Evolutionary conservation across 2,329 filamentous ascomycete species (phyloP).

Genomic region (Cladophialophora carrionii): DNA sequence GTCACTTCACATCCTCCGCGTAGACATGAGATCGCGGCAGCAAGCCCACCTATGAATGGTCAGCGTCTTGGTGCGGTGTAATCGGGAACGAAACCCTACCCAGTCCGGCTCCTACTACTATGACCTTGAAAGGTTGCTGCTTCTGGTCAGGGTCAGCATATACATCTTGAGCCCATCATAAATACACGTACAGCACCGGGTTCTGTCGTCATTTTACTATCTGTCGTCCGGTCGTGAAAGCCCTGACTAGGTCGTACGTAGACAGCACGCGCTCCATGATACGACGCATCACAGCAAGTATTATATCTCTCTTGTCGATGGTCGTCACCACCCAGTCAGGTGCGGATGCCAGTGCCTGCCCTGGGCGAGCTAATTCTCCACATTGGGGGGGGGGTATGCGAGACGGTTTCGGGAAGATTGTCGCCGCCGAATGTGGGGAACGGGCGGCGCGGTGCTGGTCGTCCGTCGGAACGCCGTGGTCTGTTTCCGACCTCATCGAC

Average conservation of each 20-base stretch:
- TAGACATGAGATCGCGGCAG: conserved; percentile 22
- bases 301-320: neutral
- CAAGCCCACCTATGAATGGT: conserved; percentile 15
- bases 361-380: neutral
- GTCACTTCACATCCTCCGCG: conserved; percentile 18
- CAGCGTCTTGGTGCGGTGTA: neutral
- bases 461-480: neutral
- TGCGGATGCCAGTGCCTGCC: too few species aligned
- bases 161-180: neutral
- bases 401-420: neutral
- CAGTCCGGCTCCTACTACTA: conserved; percentile 19
- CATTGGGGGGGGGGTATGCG: neutral
- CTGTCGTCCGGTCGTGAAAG: neutral
- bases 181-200: neutral
- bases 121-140: conserved; percentile 15
- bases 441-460: neutral
- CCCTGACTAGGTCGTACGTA: neutral
- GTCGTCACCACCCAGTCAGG: neutral
- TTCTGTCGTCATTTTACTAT: neutral
- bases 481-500: neutral
- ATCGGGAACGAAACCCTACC: neutral
- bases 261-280: neutral
- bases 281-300: neutral
- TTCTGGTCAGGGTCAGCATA: conserved; percentile 10
- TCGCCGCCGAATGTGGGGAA: neutral